These are phyloP conservation scores for Didymella arachidicola DNA, from an alignment of 2,329 filamentous ascomycete genomes.

Conservation along the genomic window DNA sequence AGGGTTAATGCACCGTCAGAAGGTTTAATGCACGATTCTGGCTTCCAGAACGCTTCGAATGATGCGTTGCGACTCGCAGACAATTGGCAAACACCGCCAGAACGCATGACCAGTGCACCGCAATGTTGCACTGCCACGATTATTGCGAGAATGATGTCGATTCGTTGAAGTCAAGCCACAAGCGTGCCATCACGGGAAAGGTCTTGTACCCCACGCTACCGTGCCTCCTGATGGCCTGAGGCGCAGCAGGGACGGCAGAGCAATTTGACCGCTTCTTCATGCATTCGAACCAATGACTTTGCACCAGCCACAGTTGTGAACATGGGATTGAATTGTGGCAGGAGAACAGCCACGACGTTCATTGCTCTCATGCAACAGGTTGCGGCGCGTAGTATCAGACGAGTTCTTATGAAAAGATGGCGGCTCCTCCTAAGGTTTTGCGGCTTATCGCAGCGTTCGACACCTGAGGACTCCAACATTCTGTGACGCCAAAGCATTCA, in stretches of 20 bases:
- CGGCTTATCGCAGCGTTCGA: slow-evolving; percentile 12
- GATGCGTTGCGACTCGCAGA: slow-evolving; percentile 1
- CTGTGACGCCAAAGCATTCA: neutral
- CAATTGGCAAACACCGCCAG: slow-evolving; percentile 18
- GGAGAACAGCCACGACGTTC: slow-evolving; percentile 18
- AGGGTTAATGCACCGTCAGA: neutral
- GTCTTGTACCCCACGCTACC: slow-evolving; percentile 17
- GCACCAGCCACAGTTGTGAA: slow-evolving; percentile 11
- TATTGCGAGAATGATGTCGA: slow-evolving; percentile 12
- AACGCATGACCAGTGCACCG: slow-evolving; percentile 23
- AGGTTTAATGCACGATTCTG: neutral
- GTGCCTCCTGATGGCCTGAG: slow-evolving; percentile 9
- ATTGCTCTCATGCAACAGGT: slow-evolving; percentile 1
- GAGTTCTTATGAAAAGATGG: slow-evolving; percentile 14
- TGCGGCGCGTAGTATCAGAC: slow-evolving; percentile 16
- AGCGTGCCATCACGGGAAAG: slow-evolving; percentile 19
- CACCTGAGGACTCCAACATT: slow-evolving; percentile 5
- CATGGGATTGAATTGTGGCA: slow-evolving; percentile 12
- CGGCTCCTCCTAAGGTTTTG: slow-evolving; percentile 3
- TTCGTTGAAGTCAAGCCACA: slow-evolving; percentile 13
- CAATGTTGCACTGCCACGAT: slow-evolving; percentile 19
- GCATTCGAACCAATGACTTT: slow-evolving; percentile 3
- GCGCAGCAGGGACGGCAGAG: slow-evolving; percentile 20
- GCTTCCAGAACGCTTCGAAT: slow-evolving; percentile 6
- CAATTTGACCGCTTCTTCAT: slow-evolving; percentile 20